Evolutionary conservation across 2,329 filamentous ascomycete genomes (phyloP).

Genomic region (Talaromyces amestolkiae): DNA sequence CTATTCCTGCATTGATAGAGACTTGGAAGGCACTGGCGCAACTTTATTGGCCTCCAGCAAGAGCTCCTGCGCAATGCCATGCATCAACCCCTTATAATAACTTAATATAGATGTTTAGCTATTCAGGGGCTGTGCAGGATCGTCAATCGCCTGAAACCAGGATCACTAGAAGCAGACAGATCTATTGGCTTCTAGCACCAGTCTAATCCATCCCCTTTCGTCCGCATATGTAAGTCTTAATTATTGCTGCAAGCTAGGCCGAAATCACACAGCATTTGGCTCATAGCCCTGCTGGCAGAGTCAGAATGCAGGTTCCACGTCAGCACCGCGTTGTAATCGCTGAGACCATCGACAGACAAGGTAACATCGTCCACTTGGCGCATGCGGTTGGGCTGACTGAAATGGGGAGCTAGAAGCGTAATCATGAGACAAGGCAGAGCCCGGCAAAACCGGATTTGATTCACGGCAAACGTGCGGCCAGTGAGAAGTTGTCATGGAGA

Average conservation of each 20-base stretch:
- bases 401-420: not conserved
- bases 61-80: not conserved
- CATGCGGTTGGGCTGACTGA: not conserved
- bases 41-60: too few species aligned
- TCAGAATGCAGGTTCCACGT: not conserved
- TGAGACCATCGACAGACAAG: not conserved
- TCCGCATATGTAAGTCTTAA: not conserved
- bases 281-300: not conserved
- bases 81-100: not conserved
- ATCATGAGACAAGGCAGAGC: not conserved
- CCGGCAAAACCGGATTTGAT: not conserved
- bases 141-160: not conserved
- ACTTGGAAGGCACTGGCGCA: not conserved
- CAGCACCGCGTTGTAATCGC: not conserved
- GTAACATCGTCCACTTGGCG: not conserved
- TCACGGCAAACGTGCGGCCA: not conserved
- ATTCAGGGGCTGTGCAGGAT: conserved; percentile 1
- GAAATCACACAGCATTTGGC: not conserved
- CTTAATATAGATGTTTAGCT: not conserved
- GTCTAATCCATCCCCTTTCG: not conserved
- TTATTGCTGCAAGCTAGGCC: not conserved
- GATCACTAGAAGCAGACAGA: not conserved
- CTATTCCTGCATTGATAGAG: not conserved
- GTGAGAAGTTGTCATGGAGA: not conserved
- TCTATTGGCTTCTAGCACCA: not conserved